phyloP scores from a whole-genome alignment of 2,329 filamentous ascomycete species.

The Fusarium sp. region DNA sequence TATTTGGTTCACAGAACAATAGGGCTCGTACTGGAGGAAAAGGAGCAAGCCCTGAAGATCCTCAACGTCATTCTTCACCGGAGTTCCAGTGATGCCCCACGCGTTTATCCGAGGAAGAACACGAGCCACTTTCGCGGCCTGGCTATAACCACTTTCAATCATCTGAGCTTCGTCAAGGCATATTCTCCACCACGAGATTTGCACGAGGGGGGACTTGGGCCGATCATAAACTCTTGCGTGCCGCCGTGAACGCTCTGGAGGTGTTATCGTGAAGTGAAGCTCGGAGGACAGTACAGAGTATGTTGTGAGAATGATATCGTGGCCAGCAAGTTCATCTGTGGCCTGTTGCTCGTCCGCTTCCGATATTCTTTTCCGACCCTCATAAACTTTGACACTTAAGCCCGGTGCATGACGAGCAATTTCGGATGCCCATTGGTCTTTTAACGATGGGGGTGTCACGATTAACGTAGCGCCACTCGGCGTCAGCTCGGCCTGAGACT shows the following conservation, averaged over 20 bases:
- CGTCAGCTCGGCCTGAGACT: slow-evolving; percentile 51
- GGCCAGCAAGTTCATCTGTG: slow-evolving; percentile 55
- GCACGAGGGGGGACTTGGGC: slow-evolving; percentile 78
- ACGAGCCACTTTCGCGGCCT: slow-evolving; percentile 82
- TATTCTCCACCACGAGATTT: slow-evolving; percentile 89
- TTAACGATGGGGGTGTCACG: slow-evolving; percentile 65
- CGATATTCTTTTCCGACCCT: slow-evolving; percentile 55
- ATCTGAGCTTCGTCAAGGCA: slow-evolving; percentile 86
- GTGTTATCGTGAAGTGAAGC: slow-evolving; percentile 77
- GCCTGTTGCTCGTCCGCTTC: slow-evolving; percentile 51
- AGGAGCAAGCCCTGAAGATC: slow-evolving; percentile 84
- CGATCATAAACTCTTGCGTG: slow-evolving; percentile 72
- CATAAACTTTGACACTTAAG: slow-evolving; percentile 65
- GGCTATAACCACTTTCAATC: slow-evolving; percentile 88
- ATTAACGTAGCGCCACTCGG: slow-evolving; percentile 68
- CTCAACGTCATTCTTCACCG: slow-evolving; percentile 78
- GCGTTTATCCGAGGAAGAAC: slow-evolving; percentile 84
- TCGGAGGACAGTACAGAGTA: slow-evolving; percentile 80
- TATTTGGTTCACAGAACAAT: slow-evolving; percentile 67
- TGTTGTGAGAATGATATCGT: slow-evolving; percentile 71
- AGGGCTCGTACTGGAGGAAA: slow-evolving; percentile 84
- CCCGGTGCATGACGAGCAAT: slow-evolving; percentile 66
- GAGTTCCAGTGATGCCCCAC: slow-evolving; percentile 91
- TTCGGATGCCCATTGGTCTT: slow-evolving; percentile 70
- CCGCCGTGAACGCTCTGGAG: slow-evolving; percentile 74